Conservation (phyloP, 441 rosid species). For the Pelargonium fulgidum region DNA sequence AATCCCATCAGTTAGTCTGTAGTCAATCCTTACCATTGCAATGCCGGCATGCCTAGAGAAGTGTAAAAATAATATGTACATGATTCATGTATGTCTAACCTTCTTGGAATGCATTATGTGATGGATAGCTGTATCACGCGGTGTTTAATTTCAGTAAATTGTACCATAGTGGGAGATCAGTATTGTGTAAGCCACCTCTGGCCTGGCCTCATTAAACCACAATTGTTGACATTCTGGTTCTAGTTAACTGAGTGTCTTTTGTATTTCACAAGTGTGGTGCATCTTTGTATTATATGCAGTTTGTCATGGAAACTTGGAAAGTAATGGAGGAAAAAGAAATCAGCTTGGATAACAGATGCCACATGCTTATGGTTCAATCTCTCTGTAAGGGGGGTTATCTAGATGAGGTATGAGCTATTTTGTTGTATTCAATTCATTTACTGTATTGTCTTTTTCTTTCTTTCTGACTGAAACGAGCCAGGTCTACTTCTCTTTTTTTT, state of each 20-base stretch:
- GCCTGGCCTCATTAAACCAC: constrained; percentile 1
- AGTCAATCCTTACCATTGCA: neutral
- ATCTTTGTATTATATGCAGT: constrained; percentile 43
- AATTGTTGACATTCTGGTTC: neutral
- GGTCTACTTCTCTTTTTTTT: constrained; percentile 1
- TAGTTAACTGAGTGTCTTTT: constrained; percentile 11
- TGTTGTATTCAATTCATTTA: neutral
- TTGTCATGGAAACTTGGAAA: constrained; percentile 83
- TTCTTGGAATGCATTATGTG: constrained; percentile 6
- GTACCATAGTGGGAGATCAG: neutral
- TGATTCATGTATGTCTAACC: neutral
- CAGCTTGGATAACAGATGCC: constrained; percentile 35
- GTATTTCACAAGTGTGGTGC: constrained; percentile 13
- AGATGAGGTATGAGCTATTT: constrained; percentile 49
- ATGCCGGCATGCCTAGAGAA: neutral
- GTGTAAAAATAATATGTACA: neutral
- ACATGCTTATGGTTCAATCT: constrained; percentile 51
- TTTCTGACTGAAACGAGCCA: constrained; percentile 9
- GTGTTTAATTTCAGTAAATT: neutral
- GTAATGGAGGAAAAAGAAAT: constrained; percentile 56
- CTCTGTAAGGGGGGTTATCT: constrained; percentile 77
- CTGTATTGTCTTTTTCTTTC: neutral
- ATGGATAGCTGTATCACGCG: neutral
- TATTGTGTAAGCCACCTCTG: neutral
- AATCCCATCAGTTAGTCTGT: neutral